Evolutionary conservation across 306 rosid species (phyloP).

Genomic region (Glycyrrhiza uralensis): DNA sequence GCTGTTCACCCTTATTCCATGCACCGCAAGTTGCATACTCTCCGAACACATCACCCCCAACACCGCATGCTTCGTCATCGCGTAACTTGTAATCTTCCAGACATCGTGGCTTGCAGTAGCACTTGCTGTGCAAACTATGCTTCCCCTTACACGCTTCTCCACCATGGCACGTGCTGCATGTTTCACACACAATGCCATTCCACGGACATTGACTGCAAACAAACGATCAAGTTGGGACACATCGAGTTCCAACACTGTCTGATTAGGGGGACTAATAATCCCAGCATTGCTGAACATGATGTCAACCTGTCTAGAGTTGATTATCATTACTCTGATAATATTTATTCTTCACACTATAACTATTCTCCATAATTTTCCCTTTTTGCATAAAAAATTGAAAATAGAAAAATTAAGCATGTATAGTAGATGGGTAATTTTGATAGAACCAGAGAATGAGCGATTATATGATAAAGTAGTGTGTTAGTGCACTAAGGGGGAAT

Average conservation of each 20-base stretch:
- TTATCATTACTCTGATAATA: too few relatives aligned
- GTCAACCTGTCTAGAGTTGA: constrained; percentile 40
- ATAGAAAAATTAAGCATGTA: too few relatives aligned
- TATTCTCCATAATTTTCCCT: too few relatives aligned
- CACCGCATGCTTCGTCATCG: constrained; percentile 53
- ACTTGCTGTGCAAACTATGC: constrained; percentile 47
- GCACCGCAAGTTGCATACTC: constrained; percentile 40
- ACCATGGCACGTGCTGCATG: constrained; percentile 54
- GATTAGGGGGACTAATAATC: neutral
- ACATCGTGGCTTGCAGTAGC: neutral
- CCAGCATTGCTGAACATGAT: constrained; percentile 61
- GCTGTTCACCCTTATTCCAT: constrained; percentile 50
- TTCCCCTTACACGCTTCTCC: constrained; percentile 41
- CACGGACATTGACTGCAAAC: constrained; percentile 31
- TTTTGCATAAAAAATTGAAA: too few relatives aligned
- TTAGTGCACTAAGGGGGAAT: too few relatives aligned
- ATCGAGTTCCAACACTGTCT: constrained; percentile 40
- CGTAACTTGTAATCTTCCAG: constrained; percentile 11
- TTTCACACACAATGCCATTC: constrained; percentile 44
- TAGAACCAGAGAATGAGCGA: too few relatives aligned
- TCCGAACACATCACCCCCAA: constrained; percentile 42
- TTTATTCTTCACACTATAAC: too few relatives aligned
- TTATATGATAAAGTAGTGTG: too few relatives aligned
- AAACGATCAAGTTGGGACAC: constrained; percentile 31
- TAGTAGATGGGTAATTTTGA: too few relatives aligned